phyloP scores from a whole-genome alignment of 768 basidiomycete species.

The Podaxis rugospora region DNA sequence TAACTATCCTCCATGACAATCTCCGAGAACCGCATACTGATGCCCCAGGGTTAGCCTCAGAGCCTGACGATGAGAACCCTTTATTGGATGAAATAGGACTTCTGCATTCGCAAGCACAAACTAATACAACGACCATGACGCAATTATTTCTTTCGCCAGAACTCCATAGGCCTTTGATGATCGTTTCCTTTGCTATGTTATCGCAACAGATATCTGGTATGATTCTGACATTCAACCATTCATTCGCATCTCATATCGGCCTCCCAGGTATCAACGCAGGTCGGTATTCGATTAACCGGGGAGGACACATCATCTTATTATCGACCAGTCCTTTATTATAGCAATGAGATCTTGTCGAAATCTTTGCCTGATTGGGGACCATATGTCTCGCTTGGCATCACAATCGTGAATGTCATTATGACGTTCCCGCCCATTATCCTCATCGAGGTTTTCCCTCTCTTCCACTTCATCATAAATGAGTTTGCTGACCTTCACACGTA shows the following conservation, averaged over 20 bases:
- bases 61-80: slow-evolving; percentile 32
- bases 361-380: slow-evolving; percentile 76
- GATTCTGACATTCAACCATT: neutral
- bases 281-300: slow-evolving; percentile 17
- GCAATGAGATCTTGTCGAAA: slow-evolving; percentile 80
- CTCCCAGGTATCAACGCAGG: slow-evolving; percentile 71
- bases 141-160: slow-evolving; percentile 49
- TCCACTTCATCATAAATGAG: neutral
- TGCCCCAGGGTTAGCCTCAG: neutral
- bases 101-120: slow-evolving; percentile 19
- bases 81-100: slow-evolving; percentile 31
- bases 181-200: slow-evolving; percentile 67
- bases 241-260: slow-evolving; percentile 5
- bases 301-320: neutral
- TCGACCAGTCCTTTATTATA: slow-evolving; percentile 78
- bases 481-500: slow-evolving; percentile 22
- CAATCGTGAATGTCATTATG: slow-evolving; percentile 78
- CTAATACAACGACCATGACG: slow-evolving; percentile 41
- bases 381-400: slow-evolving; percentile 80
- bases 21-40: neutral
- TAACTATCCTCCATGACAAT: slow-evolving; percentile 10
- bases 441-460: slow-evolving; percentile 59
- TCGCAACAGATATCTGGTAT: slow-evolving; percentile 80
- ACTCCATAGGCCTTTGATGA: slow-evolving; percentile 57
- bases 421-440: slow-evolving; percentile 85